Evolutionary conservation across 768 basidiomycete species (phyloP), one percentile per base, ranked within the genome.

Genomic region (Nidularia pulvinata): DNA sequence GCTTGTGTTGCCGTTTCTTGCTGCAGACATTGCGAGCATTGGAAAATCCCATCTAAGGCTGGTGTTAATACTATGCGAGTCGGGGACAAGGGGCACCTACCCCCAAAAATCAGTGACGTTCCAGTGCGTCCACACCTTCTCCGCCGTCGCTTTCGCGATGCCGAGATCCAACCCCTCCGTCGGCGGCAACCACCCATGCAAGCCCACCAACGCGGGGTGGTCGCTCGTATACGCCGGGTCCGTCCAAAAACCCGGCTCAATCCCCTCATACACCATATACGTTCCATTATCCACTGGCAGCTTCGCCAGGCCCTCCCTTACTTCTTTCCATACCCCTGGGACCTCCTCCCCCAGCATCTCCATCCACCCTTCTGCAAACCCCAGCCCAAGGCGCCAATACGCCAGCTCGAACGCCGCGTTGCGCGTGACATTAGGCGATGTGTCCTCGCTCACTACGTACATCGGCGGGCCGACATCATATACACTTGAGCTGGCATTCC

Each of bases 11-110:
- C 79, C 78, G 45, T 78, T 78, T 2, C 83, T 71, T 16, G 82
- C 83, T 9, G 84, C 82, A 1, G 79, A 81, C 80, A 85, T 83
- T 0, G 83, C 83, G 2, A 84, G 75, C 77, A 84, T 79, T 0
- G 82, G 81, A 57, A 83, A 84, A 60, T 84, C 84, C 84, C 83
- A 85, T 35, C 82, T 82, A 54, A 37, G 32, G 5, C 42, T 35
- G 30, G 6, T 33, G 19, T 47, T 37, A 51, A 52, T 19, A 37
- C n/a, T 5, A 16, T 39, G 19, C 1, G 1, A 1, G 19, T 32
- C 10, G 25, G n/a, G 9, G 5, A 6, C 16, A 19, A 16, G 32
- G 37, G 11, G 35, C 16, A 61, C 77, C 61, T 55, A 80, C 77
- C 80, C 80, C 80, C 80, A 83, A 54, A 74, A 76, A 53, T 80